phyloP scores from a whole-genome alignment of 164 flowering plant genomes.

The Tetracentron sinense region DNA sequence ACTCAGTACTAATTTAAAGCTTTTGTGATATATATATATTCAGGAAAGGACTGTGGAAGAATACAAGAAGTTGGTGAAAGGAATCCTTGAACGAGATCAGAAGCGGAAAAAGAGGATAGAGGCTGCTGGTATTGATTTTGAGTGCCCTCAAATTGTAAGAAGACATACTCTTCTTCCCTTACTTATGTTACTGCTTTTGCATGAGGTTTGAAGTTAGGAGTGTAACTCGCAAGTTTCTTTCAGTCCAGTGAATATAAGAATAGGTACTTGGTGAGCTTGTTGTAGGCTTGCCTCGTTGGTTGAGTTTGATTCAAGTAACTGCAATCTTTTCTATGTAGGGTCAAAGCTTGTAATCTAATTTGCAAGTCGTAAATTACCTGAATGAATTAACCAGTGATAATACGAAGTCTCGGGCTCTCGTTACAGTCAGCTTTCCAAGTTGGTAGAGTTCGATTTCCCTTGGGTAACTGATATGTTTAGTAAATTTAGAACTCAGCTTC shows the following conservation, averaged over 20 bases:
- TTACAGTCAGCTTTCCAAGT: not conserved
- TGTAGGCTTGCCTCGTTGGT: not conserved
- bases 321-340: not conserved
- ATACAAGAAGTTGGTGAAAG: constrained; percentile 57
- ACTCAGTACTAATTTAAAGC: not conserved
- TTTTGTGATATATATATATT: not conserved
- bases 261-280: not conserved
- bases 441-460: not conserved
- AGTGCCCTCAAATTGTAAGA: constrained; percentile 84
- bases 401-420: not conserved
- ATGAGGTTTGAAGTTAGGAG: not conserved
- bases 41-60: constrained; percentile 79
- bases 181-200: not conserved
- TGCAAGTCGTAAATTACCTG: not conserved
- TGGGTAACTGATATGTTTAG: not conserved
- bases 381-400: not conserved
- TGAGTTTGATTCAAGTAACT: not conserved
- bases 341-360: not conserved
- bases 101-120: constrained; percentile 61
- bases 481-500: too few relatives aligned
- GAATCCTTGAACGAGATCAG: constrained; percentile 52
- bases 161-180: not conserved
- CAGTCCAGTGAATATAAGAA: not conserved
- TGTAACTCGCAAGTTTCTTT: not conserved
- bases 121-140: constrained; percentile 90